phyloP scores from a whole-genome alignment of 1,284 basidiomycete genomes.

The Cutaneotrichosporon sp. region DNA sequence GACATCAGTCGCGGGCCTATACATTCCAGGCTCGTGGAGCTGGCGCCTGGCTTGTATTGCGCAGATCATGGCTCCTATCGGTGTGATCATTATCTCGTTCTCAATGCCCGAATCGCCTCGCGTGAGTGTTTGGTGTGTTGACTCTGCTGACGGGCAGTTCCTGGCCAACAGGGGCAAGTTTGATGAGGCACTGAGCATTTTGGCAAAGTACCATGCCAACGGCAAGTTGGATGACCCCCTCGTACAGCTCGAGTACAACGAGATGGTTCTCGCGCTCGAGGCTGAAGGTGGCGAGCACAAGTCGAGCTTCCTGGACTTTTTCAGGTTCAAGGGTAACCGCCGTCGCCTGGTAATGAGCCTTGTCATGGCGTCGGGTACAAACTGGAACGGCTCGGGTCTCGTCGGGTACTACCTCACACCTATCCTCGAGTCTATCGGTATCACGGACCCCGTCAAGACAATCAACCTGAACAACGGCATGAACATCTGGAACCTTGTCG shows the following conservation, averaged over 20 bases:
- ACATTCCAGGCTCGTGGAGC: conserved; percentile 3
- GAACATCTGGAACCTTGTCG: conserved; percentile 30
- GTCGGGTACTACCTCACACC: conserved; percentile 37
- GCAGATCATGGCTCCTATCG: conserved; percentile 8
- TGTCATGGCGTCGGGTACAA: conserved; percentile 12
- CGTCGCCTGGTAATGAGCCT: conserved; percentile 45
- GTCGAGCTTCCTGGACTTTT: conserved; percentile 33
- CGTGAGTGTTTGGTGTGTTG: not conserved
- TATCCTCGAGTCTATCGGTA: conserved; percentile 13
- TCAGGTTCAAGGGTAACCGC: conserved; percentile 50
- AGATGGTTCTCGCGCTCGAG: conserved; percentile 41
- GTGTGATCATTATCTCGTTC: conserved; percentile 2
- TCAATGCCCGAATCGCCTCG: conserved; percentile 66
- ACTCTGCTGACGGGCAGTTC: conserved; percentile 43
- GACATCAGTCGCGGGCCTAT: conserved; percentile 14
- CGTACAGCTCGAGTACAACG: conserved; percentile 43
- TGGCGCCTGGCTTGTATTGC: conserved; percentile 14
- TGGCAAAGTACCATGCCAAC: conserved; percentile 65
- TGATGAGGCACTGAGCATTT: conserved; percentile 58
- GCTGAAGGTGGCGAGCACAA: conserved; percentile 47
- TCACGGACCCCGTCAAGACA: conserved; percentile 28
- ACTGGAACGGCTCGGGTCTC: conserved; percentile 36
- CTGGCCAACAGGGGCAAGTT: conserved; percentile 60
- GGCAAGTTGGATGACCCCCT: conserved; percentile 41
- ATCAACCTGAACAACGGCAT: conserved; percentile 34